Evolutionary conservation across 1,139 yeast species (phyloP).

Genomic region (Yamadazyma diddensiae): DNA sequence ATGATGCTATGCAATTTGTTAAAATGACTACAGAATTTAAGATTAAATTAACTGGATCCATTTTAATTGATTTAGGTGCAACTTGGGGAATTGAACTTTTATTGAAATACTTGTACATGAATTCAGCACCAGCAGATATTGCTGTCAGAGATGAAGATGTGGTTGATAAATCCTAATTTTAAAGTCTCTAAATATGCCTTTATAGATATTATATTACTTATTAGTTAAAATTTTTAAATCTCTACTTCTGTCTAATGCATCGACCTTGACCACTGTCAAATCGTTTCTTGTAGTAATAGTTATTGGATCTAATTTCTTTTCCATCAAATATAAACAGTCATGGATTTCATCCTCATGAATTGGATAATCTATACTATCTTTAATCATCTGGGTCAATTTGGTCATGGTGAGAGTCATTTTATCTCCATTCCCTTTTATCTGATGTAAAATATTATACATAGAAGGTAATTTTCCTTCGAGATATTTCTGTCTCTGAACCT

Average conservation of each 20-base stretch:
- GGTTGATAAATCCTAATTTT: neutral
- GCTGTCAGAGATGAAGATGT: slow-evolving; percentile 46
- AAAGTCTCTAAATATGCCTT: slow-evolving; percentile 1
- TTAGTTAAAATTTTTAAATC: slow-evolving; percentile 20
- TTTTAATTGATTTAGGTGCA: slow-evolving; percentile 72
- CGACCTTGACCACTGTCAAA: slow-evolving; percentile 27
- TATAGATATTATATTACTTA: slow-evolving; percentile 2
- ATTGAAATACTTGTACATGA: slow-evolving; percentile 84
- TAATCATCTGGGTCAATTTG: slow-evolving; percentile 25
- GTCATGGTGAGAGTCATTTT: slow-evolving; percentile 21
- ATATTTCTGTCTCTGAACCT: slow-evolving; percentile 33
- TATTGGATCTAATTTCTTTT: slow-evolving; percentile 15
- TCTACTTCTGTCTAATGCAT: slow-evolving; percentile 23
- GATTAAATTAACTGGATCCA: slow-evolving; percentile 66
- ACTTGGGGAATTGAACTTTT: slow-evolving; percentile 79
- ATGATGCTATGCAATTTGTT: slow-evolving; percentile 87
- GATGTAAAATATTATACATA: slow-evolving; percentile 37
- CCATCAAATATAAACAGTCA: slow-evolving; percentile 24
- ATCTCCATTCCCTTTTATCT: slow-evolving; percentile 18
- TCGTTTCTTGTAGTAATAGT: slow-evolving; percentile 19
- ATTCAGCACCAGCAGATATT: slow-evolving; percentile 88
- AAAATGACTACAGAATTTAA: slow-evolving; percentile 80
- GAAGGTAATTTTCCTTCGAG: slow-evolving; percentile 40
- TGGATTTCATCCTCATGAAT: slow-evolving; percentile 29
- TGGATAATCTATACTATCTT: slow-evolving; percentile 36